Evolutionary conservation across 2,329 filamentous ascomycete species (phyloP), one percentile per base, ranked within the genome.

Genomic region (Epichloe coenophiala): DNA sequence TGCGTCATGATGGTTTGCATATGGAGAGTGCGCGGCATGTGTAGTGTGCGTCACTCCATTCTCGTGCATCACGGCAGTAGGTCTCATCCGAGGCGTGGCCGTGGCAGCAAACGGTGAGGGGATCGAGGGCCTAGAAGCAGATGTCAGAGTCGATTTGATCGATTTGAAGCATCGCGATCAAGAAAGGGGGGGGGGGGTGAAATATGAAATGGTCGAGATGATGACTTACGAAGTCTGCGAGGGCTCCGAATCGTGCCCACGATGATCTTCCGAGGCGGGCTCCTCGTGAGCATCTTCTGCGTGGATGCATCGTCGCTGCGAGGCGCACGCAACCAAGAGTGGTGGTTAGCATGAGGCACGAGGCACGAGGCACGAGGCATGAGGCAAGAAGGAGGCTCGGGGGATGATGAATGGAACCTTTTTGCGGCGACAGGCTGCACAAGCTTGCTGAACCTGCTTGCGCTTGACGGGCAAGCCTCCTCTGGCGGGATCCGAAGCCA

Each of bases 391-490:
- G 13, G 38, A 7, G 21, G 7, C 3, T 17, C 15, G 8, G 23
- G 36, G 5, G 49, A 23, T 33, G 60, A 44, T 9, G 5, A 48
- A 23, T 21, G 60, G 45, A 47, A 75, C 74, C 68, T 80, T 80
- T 54, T 73, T 73, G 46, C 71, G 73, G 4, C 78, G 73, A 56
- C 78, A 82, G 2, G 67, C 63, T 0, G 69, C 66, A 54, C 78
- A 82, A 4, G 78, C 78, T 31, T 80, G 76, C 51, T 73, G 71
- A 21, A 79, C 76, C 58, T 81, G 78, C 55, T 77, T 77, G 47
- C 78, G 67, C 65, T 82, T 82, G 50, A 77, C 66, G 4, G 77
- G 77, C 52, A 80, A 63, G 17, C 76, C 77, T 45, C 67, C 67
- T 15, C 67, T 61, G 23, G 67, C 67, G 5, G 68, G 67, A 61